Percentiles rank a stretch among this genome's conserved stretches.
phyloP scores from a whole-genome alignment of 129 eudicot genomes.

The Ambrosia artemisiifolia region DNA sequence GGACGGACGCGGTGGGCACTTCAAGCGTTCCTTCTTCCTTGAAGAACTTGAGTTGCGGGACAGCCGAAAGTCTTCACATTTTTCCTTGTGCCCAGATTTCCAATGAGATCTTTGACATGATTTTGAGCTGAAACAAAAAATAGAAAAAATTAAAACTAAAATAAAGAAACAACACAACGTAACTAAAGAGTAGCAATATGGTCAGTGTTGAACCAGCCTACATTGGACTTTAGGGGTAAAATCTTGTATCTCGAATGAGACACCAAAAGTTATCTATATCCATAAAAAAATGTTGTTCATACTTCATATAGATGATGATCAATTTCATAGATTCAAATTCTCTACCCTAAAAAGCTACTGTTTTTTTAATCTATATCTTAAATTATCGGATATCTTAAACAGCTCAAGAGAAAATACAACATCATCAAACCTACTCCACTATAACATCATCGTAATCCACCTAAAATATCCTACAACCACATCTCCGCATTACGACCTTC shows the following conservation, averaged over 20 bases:
- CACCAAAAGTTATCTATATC: neutral
- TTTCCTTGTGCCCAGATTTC: no score
- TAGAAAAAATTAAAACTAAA: neutral
- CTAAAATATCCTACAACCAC: neutral
- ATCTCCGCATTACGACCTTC: neutral
- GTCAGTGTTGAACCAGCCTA: neutral
- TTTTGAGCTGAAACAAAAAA: conserved; percentile 53
- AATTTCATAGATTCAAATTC: neutral
- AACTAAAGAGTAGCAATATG: conserved; percentile 5
- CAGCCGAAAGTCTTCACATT: conserved; percentile 43
- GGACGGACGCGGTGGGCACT: no score
- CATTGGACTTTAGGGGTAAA: neutral
- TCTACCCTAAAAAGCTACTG: neutral
- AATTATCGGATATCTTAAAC: no score
- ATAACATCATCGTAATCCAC: neutral
- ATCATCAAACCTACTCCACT: neutral
- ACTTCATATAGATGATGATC: neutral
- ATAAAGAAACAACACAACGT: neutral
- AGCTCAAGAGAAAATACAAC: neutral
- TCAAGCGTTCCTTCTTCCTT: conserved; percentile 28
- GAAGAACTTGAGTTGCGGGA: conserved; percentile 35
- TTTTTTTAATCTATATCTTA: neutral
- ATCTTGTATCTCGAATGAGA: conserved; percentile 8
- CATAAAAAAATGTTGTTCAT: neutral
- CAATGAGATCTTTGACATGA: conserved; percentile 42